Evolutionary conservation across 306 rosid genomes (phyloP), one percentile per base, ranked within the genome.

Genomic region (Malus sylvestris): DNA sequence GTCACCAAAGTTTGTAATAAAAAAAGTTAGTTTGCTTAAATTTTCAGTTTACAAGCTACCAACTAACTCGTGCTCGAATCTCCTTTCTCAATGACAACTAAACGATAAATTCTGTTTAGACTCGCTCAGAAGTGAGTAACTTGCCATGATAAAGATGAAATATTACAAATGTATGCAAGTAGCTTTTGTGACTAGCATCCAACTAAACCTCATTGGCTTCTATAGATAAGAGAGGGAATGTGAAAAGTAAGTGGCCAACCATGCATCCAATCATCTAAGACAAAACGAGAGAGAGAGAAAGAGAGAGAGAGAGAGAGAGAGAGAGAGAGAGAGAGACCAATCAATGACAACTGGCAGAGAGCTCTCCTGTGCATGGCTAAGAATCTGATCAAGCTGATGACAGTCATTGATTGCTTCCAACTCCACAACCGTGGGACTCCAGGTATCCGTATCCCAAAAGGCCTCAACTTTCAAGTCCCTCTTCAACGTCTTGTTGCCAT

Each of bases 281-380:
- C 25, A 14, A 29, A 1, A 3, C 4, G 49, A 44, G 52, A 46
- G 44, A 27, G 29, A 23, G 42, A 38, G 42, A 42, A 1, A 45
- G 4, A 10, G 46, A 3, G 49, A 44, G 44, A 27, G 29, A 27
- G 29, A 38, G 42, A 38, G 42, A 42, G 5, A 45, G 5, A 10
- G 46, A 3, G 49, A 44, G 52, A 46, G 53, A 46, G 25, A 65
- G 20, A 58, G 10, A 73, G 83, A 94, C 95, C 97, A 95, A 57
- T 92, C 98, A 69, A 95, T 89, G 84, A 95, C 46, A 68, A 95
- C 63, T 8, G 93, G 92, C 18, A 90, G 86, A 12, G 94, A 88
- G 8, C 79, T 80, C 6, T 89, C 81, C 5, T 77, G 87, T 44
- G 97, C 89, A 5, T 30, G 80, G 62, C 72, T 20, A 6, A 94